A percentile compares a stretch with the other conserved stretches of the same genome.
These are phyloP conservation scores for Glycyrrhiza uralensis DNA, from an alignment of 306 rosid species.

Conservation along the genomic window DNA sequence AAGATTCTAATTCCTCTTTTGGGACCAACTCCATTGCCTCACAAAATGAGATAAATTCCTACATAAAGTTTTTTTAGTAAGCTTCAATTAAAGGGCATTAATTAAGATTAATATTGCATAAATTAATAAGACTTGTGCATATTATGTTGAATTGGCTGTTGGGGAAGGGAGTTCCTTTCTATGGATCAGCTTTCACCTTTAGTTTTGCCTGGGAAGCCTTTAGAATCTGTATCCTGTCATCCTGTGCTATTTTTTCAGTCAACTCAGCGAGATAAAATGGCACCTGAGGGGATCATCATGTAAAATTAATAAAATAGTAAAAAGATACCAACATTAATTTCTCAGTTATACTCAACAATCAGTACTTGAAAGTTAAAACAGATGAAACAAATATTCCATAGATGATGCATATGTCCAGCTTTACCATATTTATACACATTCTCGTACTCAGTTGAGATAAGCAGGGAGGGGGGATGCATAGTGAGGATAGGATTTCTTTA, in stretches of 20 bases:
- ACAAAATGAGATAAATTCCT: constrained; percentile 89
- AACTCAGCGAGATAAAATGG: constrained; percentile 89
- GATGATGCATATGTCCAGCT: neutral
- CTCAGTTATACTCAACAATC: neutral
- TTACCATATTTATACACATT: neutral
- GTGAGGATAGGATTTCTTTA: neutral
- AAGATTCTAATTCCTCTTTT: constrained; percentile 68
- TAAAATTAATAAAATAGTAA: neutral
- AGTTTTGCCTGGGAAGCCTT: constrained; percentile 73
- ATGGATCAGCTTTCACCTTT: constrained; percentile 49
- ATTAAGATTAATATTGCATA: neutral
- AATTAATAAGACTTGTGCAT: neutral
- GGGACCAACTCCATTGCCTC: constrained; percentile 91
- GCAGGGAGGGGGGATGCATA: neutral
- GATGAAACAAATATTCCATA: neutral
- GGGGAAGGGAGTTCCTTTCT: neutral
- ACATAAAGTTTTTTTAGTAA: neutral
- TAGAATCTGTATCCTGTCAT: constrained; percentile 71
- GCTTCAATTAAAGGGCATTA: neutral
- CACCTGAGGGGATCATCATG: constrained; percentile 48
- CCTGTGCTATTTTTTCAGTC: constrained; percentile 71
- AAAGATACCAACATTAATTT: neutral
- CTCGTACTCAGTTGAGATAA: neutral
- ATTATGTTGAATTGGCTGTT: neutral
- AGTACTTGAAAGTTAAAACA: neutral